Conservation (phyloP, 2,329 filamentous ascomycete genomes). For the Colletotrichum siamense region DNA sequence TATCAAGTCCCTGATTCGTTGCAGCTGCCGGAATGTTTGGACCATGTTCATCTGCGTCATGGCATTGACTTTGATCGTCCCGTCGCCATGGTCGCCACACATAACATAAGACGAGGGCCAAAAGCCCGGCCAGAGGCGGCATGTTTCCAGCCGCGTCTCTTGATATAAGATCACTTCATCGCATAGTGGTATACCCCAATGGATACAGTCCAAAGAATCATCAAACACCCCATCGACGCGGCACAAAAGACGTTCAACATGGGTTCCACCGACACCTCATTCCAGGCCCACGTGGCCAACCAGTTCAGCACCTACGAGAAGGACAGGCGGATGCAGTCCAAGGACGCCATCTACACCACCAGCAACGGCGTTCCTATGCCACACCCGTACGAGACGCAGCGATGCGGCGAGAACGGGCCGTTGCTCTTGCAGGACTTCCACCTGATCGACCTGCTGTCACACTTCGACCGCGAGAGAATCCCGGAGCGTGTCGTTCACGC, state of each 20-base stretch:
- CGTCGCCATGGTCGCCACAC: not conserved
- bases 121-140: not conserved
- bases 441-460: constrained; percentile 64
- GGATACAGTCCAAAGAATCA: not conserved
- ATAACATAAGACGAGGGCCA: not conserved
- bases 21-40: not conserved
- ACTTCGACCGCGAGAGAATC: constrained; percentile 64
- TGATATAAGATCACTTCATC: not conserved
- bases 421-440: constrained; percentile 65
- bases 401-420: constrained; percentile 62
- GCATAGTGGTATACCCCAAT: not conserved
- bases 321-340: constrained; percentile 42
- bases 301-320: constrained; percentile 43
- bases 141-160: too few species aligned
- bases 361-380: constrained; percentile 62
- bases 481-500: constrained; percentile 24
- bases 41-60: not conserved
- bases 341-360: constrained; percentile 55
- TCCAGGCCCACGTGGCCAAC: constrained; percentile 38
- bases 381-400: constrained; percentile 63
- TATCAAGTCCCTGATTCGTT: not conserved
- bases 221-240: not conserved
- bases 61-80: not conserved
- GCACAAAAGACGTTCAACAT: not conserved
- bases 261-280: constrained; percentile 37